These are phyloP conservation scores for Byssoonygena ceratinophila DNA, from an alignment of 2,329 filamentous ascomycete species.

Conservation along the genomic window DNA sequence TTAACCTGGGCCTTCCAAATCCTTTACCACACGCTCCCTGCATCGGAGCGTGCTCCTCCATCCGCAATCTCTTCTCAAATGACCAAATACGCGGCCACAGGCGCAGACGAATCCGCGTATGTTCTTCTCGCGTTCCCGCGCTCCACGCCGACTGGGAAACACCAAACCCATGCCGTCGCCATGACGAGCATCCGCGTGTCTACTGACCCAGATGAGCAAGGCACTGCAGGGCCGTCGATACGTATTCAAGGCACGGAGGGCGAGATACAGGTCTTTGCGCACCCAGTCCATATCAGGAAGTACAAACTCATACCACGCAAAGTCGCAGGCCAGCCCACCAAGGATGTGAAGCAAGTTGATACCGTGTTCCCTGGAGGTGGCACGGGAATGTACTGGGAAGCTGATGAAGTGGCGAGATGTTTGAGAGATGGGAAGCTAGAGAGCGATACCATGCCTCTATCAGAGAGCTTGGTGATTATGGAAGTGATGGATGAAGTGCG, in stretches of 20 bases:
- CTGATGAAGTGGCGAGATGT: slow-evolving; percentile 65
- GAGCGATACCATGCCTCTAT: slow-evolving; percentile 57
- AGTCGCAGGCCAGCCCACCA: slow-evolving; percentile 34
- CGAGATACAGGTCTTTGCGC: slow-evolving; percentile 69
- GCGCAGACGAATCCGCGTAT: slow-evolving; percentile 67
- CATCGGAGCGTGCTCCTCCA: slow-evolving; percentile 53
- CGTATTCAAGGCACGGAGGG: slow-evolving; percentile 71
- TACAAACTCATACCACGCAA: slow-evolving; percentile 53
- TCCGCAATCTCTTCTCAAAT: slow-evolving; percentile 55
- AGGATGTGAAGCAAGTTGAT: slow-evolving; percentile 29
- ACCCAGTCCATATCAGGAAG: slow-evolving; percentile 57
- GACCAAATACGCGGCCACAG: slow-evolving; percentile 59
- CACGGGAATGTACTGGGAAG: slow-evolving; percentile 83
- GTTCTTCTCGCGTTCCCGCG: slow-evolving; percentile 67
- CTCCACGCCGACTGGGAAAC: slow-evolving; percentile 36
- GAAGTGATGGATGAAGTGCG: slow-evolving; percentile 63
- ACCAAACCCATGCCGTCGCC: slow-evolving; percentile 59
- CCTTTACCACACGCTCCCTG: slow-evolving; percentile 67
- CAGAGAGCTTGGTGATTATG: slow-evolving; percentile 79
- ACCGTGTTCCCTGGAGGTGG: slow-evolving; percentile 47
- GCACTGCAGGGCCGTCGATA: slow-evolving; percentile 54
- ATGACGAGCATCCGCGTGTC: slow-evolving; percentile 54
- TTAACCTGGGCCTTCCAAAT: slow-evolving; percentile 87
- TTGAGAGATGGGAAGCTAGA: slow-evolving; percentile 67
- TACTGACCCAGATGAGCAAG: slow-evolving; percentile 51